These are phyloP conservation scores for Tanozyma kutaoensis DNA, from an alignment of 805 yeast species.

Conservation along the genomic window DNA sequence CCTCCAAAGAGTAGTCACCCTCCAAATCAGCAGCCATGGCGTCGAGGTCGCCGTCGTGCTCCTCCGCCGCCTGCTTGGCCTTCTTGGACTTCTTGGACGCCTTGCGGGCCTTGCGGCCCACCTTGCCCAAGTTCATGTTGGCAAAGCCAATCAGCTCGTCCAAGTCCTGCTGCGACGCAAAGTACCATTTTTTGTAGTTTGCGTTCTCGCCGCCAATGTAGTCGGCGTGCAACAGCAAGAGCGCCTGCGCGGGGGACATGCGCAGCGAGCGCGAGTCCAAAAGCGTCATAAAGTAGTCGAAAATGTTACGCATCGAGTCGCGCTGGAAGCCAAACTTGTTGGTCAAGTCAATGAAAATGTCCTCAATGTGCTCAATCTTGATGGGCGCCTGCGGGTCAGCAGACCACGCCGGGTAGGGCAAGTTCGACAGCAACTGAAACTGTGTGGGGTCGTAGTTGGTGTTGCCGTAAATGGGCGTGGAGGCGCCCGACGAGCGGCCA, in stretches of 20 bases:
- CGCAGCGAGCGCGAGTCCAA: slow-evolving; percentile 76
- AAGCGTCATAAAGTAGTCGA: slow-evolving; percentile 77
- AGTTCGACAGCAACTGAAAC: slow-evolving; percentile 61
- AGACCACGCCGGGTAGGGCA: slow-evolving; percentile 99
- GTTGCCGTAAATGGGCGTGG: slow-evolving; percentile 84
- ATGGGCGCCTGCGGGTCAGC: slow-evolving; percentile 88
- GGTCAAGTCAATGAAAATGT: slow-evolving; percentile 69
- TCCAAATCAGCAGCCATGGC: slow-evolving; percentile 57
- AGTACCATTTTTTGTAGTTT: slow-evolving; percentile 78
- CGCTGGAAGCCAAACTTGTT: slow-evolving; percentile 84
- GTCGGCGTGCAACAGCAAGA: slow-evolving; percentile 72
- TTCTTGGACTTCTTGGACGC: slow-evolving; percentile 73
- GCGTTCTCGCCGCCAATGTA: slow-evolving; percentile 83
- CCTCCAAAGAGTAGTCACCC: slow-evolving; percentile 71
- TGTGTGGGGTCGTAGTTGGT: slow-evolving; percentile 40
- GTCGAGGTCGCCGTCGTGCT: slow-evolving; percentile 46
- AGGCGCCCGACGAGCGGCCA: slow-evolving; percentile 77
- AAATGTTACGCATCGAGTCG: slow-evolving; percentile 86
- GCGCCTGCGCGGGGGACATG: slow-evolving; percentile 83
- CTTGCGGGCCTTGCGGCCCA: slow-evolving; percentile 68
- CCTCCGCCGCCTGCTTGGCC: slow-evolving; percentile 57
- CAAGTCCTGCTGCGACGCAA: slow-evolving; percentile 78
- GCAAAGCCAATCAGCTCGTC: slow-evolving; percentile 78
- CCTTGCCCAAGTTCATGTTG: slow-evolving; percentile 65
- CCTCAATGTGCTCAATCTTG: slow-evolving; percentile 72